Evolutionary conservation across 495 filamentous ascomycete genomes (phyloP), one percentile per base, ranked within the genome.

Genomic region (Lineolata rhizophorae): DNA sequence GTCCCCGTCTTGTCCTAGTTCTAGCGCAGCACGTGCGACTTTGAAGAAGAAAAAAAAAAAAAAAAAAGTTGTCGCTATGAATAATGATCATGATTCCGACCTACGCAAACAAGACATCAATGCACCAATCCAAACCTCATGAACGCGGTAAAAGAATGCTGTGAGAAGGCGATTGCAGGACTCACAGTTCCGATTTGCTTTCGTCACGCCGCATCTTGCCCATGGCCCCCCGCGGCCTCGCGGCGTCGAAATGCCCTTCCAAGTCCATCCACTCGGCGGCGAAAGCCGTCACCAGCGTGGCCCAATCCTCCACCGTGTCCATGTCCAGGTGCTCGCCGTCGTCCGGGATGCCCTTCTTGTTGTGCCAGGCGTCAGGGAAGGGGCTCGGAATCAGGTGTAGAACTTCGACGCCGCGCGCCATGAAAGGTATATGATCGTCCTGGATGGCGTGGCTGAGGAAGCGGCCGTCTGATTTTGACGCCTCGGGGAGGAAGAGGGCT

Each of bases 221-320:
- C n/a, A n/a, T n/a, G n/a, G n/a, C n/a, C n/a, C n/a, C n/a, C n/a
- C n/a, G n/a, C n/a, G n/a, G n/a, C n/a, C n/a, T n/a, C n/a, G n/a
- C n/a, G n/a, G n/a, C n/a, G n/a, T n/a, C n/a, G n/a, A 35, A 27
- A 31, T 63, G 70, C 2, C 70, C 74, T 36, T 87, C 82, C 39
- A 93, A 46, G 35, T 90, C 87, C 71, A 97, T 69, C 81, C 82
- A 95, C 51, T 93, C 87, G 0, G 72, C 77, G 26, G 74, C 66
- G 62, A 95, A 97, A 2, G 71, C 82, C 4, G 76, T 73, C 18
- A 79, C 49, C 12, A 97, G 66, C 40, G 62, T 64, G 29, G 73
- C 65, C 87, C 87, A 97, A 47, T 97, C 87, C 46, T 79, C 65
- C 20, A 84, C 70, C 0, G 80, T 91, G 9, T 69, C 60, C 42